A percentile compares a stretch with the other conserved stretches of the same genome.
Conservation (phyloP, 169 alveolate genomes). For the Prorocentrum cordatum region DNA sequence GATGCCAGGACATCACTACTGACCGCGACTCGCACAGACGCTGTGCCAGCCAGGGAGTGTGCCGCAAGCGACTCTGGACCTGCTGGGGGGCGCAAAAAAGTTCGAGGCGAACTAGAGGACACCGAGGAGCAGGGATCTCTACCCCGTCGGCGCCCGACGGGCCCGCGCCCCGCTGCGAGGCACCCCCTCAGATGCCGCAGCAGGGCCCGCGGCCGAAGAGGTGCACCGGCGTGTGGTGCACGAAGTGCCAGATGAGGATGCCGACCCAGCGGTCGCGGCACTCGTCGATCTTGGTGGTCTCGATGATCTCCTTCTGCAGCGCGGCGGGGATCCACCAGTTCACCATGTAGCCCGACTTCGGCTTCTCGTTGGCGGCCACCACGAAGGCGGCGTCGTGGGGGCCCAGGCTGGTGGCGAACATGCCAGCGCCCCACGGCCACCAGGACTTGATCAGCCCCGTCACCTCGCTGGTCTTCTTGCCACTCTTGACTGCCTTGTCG, state of each 20-base stretch:
- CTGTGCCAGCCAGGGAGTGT: no score
- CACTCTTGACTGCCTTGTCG: background rate
- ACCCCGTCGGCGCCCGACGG: no score
- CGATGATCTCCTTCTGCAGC: constrained; percentile 71
- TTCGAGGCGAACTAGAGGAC: no score
- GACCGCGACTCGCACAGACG: no score
- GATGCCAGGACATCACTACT: no score
- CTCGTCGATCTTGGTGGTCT: constrained; percentile 71
- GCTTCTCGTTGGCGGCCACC: constrained; percentile 47
- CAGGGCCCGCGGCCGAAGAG: constrained; percentile 67
- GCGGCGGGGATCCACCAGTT: constrained; percentile 71
- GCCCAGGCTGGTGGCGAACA: constrained; percentile 72
- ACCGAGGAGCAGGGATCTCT: no score
- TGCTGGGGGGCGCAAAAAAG: no score
- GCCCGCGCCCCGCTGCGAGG: no score
- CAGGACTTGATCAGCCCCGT: constrained; percentile 32
- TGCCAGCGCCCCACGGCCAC: constrained; percentile 75
- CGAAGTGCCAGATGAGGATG: constrained; percentile 66
- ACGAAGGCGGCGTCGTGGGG: constrained; percentile 70
- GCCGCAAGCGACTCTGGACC: no score
- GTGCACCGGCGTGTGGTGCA: constrained; percentile 72
- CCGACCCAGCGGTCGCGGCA: constrained; percentile 60
- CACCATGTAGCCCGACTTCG: constrained; percentile 68
- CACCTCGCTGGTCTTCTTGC: constrained; percentile 2
- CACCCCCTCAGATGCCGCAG: no score